Base-by-base conservation (phyloP, 257 asterid species). In the Solanum clarkiae region DNA sequence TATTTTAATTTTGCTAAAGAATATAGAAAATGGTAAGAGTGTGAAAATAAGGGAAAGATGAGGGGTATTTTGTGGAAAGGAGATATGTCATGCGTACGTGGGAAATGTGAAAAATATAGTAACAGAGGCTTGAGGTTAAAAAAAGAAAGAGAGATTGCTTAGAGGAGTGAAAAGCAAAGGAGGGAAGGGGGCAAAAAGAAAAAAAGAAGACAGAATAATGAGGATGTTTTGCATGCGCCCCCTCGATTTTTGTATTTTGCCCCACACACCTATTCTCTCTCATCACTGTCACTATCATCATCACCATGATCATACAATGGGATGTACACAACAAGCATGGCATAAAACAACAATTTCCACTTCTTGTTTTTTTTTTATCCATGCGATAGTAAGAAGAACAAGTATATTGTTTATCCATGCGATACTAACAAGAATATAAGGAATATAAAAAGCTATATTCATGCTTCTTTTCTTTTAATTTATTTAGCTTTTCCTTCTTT, bases 141-240 rank as follows among this genome's bases (percentile, higher is more conserved):
- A 84, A 45, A 65, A 22, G 11, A 4, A 26, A 65, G 49, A 56
- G 44, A n/a, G 88, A 53, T 68, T 87, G 88, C 87, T 85, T 90
- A 80, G 79, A 84, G 45, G 83, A 86, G 86, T 89, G 60, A 88
- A 92, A 90, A 89, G 93, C 84, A 84, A 82, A 45, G 79, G 57
- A 53, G 36, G 36, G 36, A 32, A 32, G 36, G 36, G 36, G 36
- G 36, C 36, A 32, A 32, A 51, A 66, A 83, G 45, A 83, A 40
- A 47, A 9, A 86, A 88, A 80, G 72, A 74, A 55, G 92, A 91
- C 89, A 92, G 84, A 85, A 91, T 91, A 89, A 91, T 91, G 89
- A 89, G 65, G 77, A 83, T 83, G 85, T 82, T 85, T 22, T 84
- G 96, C 96, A 94, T 93, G 96, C 96, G 93, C 85, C 89, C 68